Evolutionary conservation across 2,329 filamentous ascomycete genomes (phyloP).

Genomic region (Onygena corvina): DNA sequence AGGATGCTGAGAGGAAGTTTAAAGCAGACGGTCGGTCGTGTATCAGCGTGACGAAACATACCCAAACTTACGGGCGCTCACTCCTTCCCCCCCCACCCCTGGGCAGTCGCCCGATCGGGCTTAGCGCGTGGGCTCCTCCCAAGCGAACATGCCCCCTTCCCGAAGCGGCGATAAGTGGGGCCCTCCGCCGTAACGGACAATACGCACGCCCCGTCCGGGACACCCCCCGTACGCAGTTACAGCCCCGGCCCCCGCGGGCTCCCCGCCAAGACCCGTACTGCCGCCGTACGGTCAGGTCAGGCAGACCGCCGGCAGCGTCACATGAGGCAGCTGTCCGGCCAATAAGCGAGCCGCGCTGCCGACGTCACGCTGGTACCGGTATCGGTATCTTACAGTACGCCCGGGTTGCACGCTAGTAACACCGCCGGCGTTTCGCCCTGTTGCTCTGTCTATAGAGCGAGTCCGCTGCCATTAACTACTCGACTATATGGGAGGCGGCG

Average conservation of each 20-base stretch:
- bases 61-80: constrained; percentile 1
- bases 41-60: constrained; percentile 4
- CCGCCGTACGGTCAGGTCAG: not conserved
- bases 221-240: too few species aligned
- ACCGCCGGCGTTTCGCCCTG: constrained; percentile 2
- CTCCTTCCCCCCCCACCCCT: too few species aligned
- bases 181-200: constrained; percentile 5
- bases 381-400: not conserved
- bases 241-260: too few species aligned
- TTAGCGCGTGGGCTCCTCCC: not conserved
- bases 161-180: constrained; percentile 3
- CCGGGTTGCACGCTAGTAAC: constrained; percentile 4
- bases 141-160: not conserved
- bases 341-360: not conserved
- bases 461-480: too few species aligned
- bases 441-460: too few species aligned
- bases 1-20: not conserved
- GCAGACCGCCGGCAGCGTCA: not conserved
- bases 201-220: not conserved
- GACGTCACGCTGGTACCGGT: not conserved
- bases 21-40: not conserved
- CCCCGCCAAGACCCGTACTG: too few species aligned
- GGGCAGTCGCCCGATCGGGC: not conserved
- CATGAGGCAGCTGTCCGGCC: not conserved
- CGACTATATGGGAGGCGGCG: too few species aligned